Conservation (phyloP, 78 protist species). For the Speleostelium caveatum region DNA sequence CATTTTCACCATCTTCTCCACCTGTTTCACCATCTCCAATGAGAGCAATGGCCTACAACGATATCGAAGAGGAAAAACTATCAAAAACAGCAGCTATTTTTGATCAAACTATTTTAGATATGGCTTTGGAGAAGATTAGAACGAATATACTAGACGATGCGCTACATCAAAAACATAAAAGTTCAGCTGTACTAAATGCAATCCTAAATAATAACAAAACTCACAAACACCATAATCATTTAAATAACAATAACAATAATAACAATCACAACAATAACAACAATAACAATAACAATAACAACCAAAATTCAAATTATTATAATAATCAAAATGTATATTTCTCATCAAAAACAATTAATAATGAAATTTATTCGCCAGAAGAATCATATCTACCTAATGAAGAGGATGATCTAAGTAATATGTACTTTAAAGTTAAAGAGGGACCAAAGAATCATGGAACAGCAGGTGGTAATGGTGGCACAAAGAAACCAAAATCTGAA, state of each 20-base stretch:
- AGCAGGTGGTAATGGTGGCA: neutral
- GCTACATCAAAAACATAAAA: neutral
- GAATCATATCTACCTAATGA: conserved; percentile 47
- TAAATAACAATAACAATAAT: too few relatives aligned
- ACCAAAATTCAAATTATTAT: neutral
- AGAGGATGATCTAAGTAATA: conserved; percentile 35
- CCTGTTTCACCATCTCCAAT: neutral
- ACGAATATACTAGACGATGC: neutral
- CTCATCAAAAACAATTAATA: neutral
- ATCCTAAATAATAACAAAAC: neutral
- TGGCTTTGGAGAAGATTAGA: neutral
- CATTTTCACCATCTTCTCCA: neutral
- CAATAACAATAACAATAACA: neutral
- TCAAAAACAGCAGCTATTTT: neutral
- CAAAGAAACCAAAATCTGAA: neutral
- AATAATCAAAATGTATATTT: neutral
- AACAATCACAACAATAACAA: neutral
- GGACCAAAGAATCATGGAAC: neutral
- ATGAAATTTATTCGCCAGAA: conserved; percentile 6
- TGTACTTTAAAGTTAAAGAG: neutral
- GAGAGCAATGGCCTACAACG: neutral
- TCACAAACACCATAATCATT: too few relatives aligned
- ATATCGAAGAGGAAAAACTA: neutral
- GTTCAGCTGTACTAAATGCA: neutral
- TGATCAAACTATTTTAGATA: neutral